These are phyloP conservation scores for Paraphoma chrysanthemicola DNA, from an alignment of 2,329 filamentous ascomycete genomes.

Conservation along the genomic window DNA sequence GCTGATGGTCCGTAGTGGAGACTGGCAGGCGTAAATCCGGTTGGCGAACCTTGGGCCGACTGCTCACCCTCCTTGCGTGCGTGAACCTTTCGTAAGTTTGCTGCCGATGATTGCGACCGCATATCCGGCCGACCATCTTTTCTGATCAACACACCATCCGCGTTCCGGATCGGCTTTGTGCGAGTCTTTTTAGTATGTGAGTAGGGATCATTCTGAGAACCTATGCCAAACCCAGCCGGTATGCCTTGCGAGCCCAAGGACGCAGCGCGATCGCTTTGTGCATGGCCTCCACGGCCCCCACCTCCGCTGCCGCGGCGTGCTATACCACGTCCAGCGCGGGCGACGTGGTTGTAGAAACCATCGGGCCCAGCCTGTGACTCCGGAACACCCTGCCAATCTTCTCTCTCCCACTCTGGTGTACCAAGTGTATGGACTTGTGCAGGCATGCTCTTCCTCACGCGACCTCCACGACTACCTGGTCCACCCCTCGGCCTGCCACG, in stretches of 20 bases:
- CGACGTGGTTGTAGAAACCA: constrained; percentile 41
- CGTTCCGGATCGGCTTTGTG: constrained; percentile 58
- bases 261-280: constrained; percentile 33
- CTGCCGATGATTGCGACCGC: constrained; percentile 60
- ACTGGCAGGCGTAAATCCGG: constrained; percentile 33
- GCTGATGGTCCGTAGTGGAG: constrained; percentile 17
- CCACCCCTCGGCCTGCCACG: constrained; percentile 51
- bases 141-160: constrained; percentile 58
- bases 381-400: constrained; percentile 42
- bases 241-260: constrained; percentile 39
- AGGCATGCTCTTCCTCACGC: constrained; percentile 48
- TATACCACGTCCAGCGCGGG: constrained; percentile 34
- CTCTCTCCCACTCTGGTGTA: constrained; percentile 52
- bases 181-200: constrained; percentile 56
- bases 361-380: constrained; percentile 47
- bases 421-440: constrained; percentile 32
- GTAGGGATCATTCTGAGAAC: constrained; percentile 42
- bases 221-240: constrained; percentile 27
- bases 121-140: constrained; percentile 61
- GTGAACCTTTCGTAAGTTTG: constrained; percentile 59
- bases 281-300: constrained; percentile 32
- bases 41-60: constrained; percentile 23
- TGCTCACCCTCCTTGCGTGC: constrained; percentile 53
- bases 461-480: constrained; percentile 46
- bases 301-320: constrained; percentile 45